These are phyloP conservation scores for Sextonia rubra DNA, from an alignment of 164 flowering plant species.

Conservation along the genomic window DNA sequence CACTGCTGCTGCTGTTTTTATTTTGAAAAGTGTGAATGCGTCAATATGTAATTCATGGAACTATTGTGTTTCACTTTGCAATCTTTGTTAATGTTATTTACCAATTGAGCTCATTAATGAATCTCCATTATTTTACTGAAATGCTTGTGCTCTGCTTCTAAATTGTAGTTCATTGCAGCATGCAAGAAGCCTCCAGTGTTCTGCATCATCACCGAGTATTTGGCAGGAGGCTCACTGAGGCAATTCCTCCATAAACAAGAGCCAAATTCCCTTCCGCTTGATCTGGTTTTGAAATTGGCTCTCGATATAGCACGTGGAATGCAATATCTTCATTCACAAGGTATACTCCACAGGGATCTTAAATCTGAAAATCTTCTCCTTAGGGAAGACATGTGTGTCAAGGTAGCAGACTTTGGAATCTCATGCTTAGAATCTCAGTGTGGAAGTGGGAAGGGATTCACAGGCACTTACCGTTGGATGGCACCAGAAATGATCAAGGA, in stretches of 20 bases:
- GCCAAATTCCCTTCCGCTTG: constrained; percentile 75
- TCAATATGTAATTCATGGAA: not conserved
- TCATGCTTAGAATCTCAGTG: constrained; percentile 89
- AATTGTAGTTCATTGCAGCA: constrained; percentile 83
- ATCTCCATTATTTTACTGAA: not conserved
- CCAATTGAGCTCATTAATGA: not conserved
- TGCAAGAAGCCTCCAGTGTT: constrained; percentile 96
- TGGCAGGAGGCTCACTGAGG: constrained; percentile 82
- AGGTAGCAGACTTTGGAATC: constrained; percentile 96
- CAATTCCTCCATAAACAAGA: constrained; percentile 83
- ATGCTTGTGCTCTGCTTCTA: constrained; percentile 5
- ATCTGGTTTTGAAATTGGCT: constrained; percentile 63
- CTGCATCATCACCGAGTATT: constrained; percentile 89
- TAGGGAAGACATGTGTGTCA: constrained; percentile 77
- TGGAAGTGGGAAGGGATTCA: constrained; percentile 78
- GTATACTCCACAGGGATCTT: constrained; percentile 88
- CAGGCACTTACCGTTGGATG: constrained; percentile 99
- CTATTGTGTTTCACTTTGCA: not conserved
- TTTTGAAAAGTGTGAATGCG: not conserved
- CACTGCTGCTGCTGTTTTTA: not conserved
- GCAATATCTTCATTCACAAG: constrained; percentile 87
- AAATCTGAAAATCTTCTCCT: constrained; percentile 90
- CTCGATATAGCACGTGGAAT: constrained; percentile 88
- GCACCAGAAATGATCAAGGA: constrained; percentile 98
- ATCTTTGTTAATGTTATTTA: not conserved